Base-by-base conservation (phyloP, 169 alveolate genomes). In the Cryptosporidium ubiquitum region DNA sequence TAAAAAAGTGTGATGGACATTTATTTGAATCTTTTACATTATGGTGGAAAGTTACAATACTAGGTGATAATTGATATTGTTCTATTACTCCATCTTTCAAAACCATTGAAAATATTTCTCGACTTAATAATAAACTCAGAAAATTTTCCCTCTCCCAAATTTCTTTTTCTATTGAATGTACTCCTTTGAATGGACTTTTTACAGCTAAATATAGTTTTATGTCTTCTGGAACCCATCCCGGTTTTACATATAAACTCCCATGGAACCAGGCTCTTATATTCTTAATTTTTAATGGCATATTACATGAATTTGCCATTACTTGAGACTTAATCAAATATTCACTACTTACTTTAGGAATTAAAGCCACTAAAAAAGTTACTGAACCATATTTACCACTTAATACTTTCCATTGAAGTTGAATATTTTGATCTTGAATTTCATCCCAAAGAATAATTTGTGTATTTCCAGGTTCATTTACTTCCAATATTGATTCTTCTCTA, bases 381-480 rank as follows among this genome's bases (percentile, higher is more conserved):
- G 89, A 79, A 14, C 89, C 89, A 61, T 79, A 79, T 66, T 79
- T 79, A 7, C 89, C 89, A 61, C 55, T 58, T 9, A 79, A 47
- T 16, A 79, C 61, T 35, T 44, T 79, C 89, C 89, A 79, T 12
- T 58, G 26, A 12, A 79, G 23, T 7, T 64, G 68, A 12, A 60
- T 14, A 37, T 33, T 23, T 29, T 33, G 37, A 40, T 44, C 16
- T 69, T 69, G 44, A 29, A 6, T 18, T 6, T 55, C 70, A 58
- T 35, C 35, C 55, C 70, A 33, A 6, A 73, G 26, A 23, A 18
- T 20, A 40, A 73, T 31, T 3, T 20, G 0, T 7, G 37, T 52
- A 14, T 73, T 57, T 14, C 69, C 23, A 7, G 68, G 37, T 0
- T 57, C 70, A 10, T 73, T 31, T 33, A 58, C n/a, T 33, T 52